Conservation (phyloP, 345 rosid species). For the Punica granatum region DNA sequence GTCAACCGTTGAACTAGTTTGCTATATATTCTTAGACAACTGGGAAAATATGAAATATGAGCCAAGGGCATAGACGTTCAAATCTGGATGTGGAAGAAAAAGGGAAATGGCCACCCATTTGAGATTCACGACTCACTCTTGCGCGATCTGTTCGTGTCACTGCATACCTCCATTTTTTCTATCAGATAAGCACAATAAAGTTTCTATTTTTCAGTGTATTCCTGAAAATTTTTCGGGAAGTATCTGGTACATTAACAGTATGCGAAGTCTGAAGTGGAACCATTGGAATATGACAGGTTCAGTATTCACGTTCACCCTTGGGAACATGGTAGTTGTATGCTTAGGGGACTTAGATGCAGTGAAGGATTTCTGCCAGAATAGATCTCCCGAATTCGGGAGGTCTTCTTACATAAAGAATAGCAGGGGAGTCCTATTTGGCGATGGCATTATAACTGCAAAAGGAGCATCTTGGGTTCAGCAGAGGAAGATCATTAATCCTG, state of each 20-base stretch:
- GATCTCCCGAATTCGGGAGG: constrained; percentile 10
- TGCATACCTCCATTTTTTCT: neutral
- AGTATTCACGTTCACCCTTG: constrained; percentile 5
- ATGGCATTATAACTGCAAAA: neutral
- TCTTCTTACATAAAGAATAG: neutral
- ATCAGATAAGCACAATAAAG: neutral
- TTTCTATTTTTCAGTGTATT: neutral
- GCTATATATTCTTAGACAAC: too few relatives aligned
- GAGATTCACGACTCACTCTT: too few relatives aligned
- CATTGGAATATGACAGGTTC: constrained; percentile 5
- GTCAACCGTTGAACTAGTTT: too few relatives aligned
- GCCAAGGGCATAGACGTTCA: too few relatives aligned
- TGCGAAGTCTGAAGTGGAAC: neutral
- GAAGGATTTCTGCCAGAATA: constrained; percentile 8
- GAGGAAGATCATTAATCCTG: constrained; percentile 20
- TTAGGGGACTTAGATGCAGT: constrained; percentile 2
- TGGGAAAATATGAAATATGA: too few relatives aligned
- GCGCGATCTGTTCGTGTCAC: too few relatives aligned
- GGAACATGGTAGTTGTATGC: constrained; percentile 8
- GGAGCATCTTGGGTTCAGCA: constrained; percentile 22
- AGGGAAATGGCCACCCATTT: too few relatives aligned
- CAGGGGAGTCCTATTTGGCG: constrained; percentile 7
- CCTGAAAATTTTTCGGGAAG: neutral
- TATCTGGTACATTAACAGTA: too few relatives aligned
- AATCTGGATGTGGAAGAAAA: too few relatives aligned